These are phyloP conservation scores for Hyaloscypha variabilis DNA, from an alignment of 495 filamentous ascomycete species.

Conservation along the genomic window DNA sequence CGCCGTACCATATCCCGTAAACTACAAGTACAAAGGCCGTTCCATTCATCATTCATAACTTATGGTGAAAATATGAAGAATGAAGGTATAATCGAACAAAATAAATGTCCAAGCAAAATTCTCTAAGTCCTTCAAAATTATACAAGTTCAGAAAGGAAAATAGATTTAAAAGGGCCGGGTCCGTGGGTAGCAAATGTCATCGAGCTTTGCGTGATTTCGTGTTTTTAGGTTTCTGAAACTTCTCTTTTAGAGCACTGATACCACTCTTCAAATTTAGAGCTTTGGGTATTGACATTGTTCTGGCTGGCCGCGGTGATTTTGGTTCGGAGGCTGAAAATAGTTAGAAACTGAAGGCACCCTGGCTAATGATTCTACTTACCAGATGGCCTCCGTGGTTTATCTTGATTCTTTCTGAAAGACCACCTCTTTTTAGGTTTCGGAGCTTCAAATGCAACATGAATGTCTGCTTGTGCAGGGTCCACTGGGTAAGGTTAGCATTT, in stretches of 20 bases:
- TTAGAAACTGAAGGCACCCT: neutral
- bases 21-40: neutral
- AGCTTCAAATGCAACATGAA: constrained; percentile 3
- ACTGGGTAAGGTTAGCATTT: neutral
- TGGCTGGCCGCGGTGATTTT: neutral
- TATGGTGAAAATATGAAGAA: neutral
- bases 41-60: neutral
- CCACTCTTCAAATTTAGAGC: neutral
- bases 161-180: neutral
- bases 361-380: neutral
- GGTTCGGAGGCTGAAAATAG: neutral
- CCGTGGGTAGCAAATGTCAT: neutral
- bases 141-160: neutral
- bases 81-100: neutral
- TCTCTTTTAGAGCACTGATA: constrained; percentile 1
- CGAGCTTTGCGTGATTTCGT: neutral
- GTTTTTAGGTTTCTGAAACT: neutral
- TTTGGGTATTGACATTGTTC: neutral
- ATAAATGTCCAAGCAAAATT: neutral
- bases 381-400: constrained; percentile 1
- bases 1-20: neutral
- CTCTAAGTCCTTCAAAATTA: neutral
- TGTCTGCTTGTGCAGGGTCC: neutral
- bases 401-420: neutral
- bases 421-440: constrained; percentile 4